These are phyloP conservation scores for Rhizopogon roseolus DNA, from an alignment of 768 basidiomycete species.

Conservation along the genomic window DNA sequence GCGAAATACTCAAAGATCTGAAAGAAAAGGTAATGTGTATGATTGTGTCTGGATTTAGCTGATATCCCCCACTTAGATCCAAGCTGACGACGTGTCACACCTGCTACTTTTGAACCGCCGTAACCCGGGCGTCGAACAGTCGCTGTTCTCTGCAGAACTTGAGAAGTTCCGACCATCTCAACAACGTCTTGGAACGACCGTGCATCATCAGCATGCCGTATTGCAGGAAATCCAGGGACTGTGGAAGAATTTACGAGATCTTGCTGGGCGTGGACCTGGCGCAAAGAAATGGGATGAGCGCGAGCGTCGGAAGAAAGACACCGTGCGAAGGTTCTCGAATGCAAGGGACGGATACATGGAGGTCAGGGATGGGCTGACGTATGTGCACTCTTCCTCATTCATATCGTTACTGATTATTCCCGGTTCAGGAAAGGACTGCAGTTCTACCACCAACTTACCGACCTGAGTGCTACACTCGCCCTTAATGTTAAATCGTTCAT, in stretches of 20 bases:
- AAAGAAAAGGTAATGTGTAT: slow-evolving; percentile 77
- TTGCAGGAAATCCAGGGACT: slow-evolving; percentile 71
- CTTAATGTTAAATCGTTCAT: slow-evolving; percentile 61
- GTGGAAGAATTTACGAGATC: slow-evolving; percentile 70
- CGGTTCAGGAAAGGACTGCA: slow-evolving; percentile 72
- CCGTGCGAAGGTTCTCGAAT: slow-evolving; percentile 63
- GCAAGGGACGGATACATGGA: slow-evolving; percentile 85
- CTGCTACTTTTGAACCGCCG: slow-evolving; percentile 87
- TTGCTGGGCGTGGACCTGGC: slow-evolving; percentile 70
- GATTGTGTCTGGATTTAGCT: neutral
- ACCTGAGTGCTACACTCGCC: slow-evolving; percentile 54
- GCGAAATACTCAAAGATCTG: slow-evolving; percentile 85
- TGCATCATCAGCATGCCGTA: slow-evolving; percentile 69
- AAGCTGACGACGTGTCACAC: slow-evolving; percentile 95
- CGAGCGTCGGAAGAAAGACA: slow-evolving; percentile 75
- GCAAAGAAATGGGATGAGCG: slow-evolving; percentile 79
- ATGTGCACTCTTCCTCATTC: slow-evolving; percentile 27
- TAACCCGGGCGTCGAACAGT: slow-evolving; percentile 75
- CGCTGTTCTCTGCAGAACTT: slow-evolving; percentile 87
- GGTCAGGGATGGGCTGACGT: slow-evolving; percentile 80
- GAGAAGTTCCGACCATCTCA: slow-evolving; percentile 96
- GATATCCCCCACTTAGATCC: slow-evolving; percentile 50
- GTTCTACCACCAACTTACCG: slow-evolving; percentile 81
- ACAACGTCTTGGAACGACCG: slow-evolving; percentile 70
- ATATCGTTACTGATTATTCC: slow-evolving; percentile 6